Evolutionary conservation across 352 stramenopile genomes (phyloP), one percentile per base, ranked within the genome.

Genomic region (Pythium rishiriense): DNA sequence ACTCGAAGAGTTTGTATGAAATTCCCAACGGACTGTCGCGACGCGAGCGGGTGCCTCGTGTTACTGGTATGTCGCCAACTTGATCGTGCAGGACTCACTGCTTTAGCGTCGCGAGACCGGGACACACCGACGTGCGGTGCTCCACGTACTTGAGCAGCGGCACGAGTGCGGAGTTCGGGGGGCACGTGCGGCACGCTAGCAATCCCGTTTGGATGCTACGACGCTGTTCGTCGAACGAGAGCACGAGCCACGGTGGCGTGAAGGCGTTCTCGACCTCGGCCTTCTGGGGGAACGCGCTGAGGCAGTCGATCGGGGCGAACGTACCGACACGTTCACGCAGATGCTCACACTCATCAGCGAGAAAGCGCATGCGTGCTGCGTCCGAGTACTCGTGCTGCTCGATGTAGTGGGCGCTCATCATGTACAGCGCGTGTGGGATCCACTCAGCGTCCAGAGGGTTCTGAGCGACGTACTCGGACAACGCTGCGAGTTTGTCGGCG

Each of bases 361-460:
- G 22, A 33, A 47, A 62, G 1, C 14, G 33, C 41, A 35, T 53
- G 12, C 29, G 39, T 9, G 42, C 45, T 4, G 54, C 41, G 7
- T 62, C 41, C 4, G 11, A 7, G 28, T 46, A 62, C 17, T 52
- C 26, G 26, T 33, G 39, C 26, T 15, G 8, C 8, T 28, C 42
- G 0, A 62, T 10, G 22, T 53, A 51, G 26, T 53, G 42, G 12
- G 31, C 24, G 19, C 54, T 42, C 26, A 51, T 25, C 54, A 42
- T 53, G 28, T 62, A 53, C 14, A 50, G 39, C 54, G 54, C 41
- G 8, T 62, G 54, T 5, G 55, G 28, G n/a, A 62, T 54, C 55
- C 55, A 62, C 29, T 54, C 39, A 15, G 22, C 42, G 43, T 62
- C 43, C 14, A 62, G 21, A 0, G 55, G 46, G 29, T 62, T 54